Percentiles rank a stretch among this genome's conserved stretches.
phyloP scores from a whole-genome alignment of 23 red algal genomes.

The Gracilaria caudata region DNA sequence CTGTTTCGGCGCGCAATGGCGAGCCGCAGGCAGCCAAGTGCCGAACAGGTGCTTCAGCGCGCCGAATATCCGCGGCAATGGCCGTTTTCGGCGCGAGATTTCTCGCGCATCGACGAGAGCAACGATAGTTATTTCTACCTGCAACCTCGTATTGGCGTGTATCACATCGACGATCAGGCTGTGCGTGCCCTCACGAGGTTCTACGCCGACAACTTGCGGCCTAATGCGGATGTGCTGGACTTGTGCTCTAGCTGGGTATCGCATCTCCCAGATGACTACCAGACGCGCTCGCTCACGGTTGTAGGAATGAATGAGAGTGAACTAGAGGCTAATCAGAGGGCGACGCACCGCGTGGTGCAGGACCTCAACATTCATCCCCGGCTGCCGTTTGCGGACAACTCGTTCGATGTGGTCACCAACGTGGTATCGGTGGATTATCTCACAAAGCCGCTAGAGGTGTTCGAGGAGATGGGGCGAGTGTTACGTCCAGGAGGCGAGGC shows the following conservation, averaged over 20 bases:
- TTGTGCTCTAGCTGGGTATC: slow-evolving; percentile 95
- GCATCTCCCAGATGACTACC: slow-evolving; percentile 83
- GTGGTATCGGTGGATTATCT: slow-evolving; percentile 98
- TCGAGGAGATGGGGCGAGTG: slow-evolving; percentile 89
- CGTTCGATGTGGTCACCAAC: slow-evolving; percentile 91
- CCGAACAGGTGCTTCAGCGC: slow-evolving; percentile 41
- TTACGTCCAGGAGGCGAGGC: slow-evolving; percentile 81
- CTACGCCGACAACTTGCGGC: slow-evolving; percentile 73
- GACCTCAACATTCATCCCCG: slow-evolving; percentile 81
- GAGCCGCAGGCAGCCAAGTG: background rate
- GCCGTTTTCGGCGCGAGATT: slow-evolving; percentile 85
- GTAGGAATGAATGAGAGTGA: slow-evolving; percentile 89
- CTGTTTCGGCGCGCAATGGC: slow-evolving; percentile 34
- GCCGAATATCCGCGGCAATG: slow-evolving; percentile 62
- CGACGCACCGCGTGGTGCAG: slow-evolving; percentile 57
- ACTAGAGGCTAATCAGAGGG: slow-evolving; percentile 69
- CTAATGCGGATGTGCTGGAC: slow-evolving; percentile 73
- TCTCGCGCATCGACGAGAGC: slow-evolving; percentile 78
- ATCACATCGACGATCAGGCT: slow-evolving; percentile 94
- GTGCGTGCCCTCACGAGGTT: slow-evolving; percentile 76
- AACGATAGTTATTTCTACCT: slow-evolving; percentile 83
- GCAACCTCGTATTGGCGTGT: slow-evolving; percentile 80
- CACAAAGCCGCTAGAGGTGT: slow-evolving; percentile 86
- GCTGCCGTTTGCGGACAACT: slow-evolving; percentile 78
- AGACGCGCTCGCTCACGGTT: slow-evolving; percentile 45